Base-by-base conservation (phyloP, 495 filamentous ascomycete genomes). In the Penicillium alfredii region DNA sequence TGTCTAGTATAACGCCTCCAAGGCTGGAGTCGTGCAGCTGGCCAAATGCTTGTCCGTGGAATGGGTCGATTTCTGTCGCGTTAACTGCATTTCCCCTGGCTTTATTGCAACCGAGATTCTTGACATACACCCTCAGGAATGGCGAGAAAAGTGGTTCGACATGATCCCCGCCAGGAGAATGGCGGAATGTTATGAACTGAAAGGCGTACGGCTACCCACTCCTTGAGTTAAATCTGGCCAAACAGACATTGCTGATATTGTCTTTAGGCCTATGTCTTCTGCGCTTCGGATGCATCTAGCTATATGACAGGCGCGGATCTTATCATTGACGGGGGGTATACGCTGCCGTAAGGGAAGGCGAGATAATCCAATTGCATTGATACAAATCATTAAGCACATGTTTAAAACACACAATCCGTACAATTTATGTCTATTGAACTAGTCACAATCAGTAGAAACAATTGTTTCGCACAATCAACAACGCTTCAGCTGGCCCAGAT, bases 1-100 rank as follows among this genome's bases (percentile, higher is more conserved):
- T n/a, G n/a, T n/a, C n/a, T 25, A 61, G 58, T 64, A 64, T 28
- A 63, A 64, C 26, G 62, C 62, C 1, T 64, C 60, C 18, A 66
- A 66, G 40, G 62, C 63, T 1, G 63, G 51, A 8, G 52, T 62
- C 11, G 42, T 61, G 26, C 61, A 66, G 20, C 36, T 64, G 15
- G 54, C 56, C 21, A 64, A 61, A 34, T 63, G 42, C 11, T 44
- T 66, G 9, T 39, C 62, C 3, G 58, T 64, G 10, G 62, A 66
- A 22, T 66, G 62, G 62, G 54, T 58, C 7, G 59, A 66, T 16
- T 63, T 53, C 18, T 55, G 46, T 15, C 53, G 68, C 1, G 65
- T 68, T 17, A 72, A 72, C 43, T 63, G 53, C 25, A 58, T 71
- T 17, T 66, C 63, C 1, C 68, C 67, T 0, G 68, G 68, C 1